Evolutionary conservation across 208 protist species (phyloP).

Genomic region (Trypanosoma congolense): DNA sequence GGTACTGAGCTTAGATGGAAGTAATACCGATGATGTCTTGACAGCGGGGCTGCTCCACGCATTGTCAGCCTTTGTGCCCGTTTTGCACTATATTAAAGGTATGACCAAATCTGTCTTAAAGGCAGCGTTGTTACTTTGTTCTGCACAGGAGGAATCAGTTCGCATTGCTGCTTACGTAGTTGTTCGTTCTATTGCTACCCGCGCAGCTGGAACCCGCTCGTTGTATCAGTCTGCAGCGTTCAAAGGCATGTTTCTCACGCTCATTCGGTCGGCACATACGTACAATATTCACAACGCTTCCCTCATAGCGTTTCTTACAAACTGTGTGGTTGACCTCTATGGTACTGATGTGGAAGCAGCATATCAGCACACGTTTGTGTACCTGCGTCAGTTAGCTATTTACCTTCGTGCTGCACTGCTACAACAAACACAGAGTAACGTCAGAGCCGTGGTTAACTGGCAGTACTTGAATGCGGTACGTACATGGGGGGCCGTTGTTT

Average conservation of each 20-base stretch:
- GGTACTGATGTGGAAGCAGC: conserved; percentile 88
- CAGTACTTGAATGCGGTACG: conserved; percentile 93
- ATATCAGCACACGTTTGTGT: conserved; percentile 96
- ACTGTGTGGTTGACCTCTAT: conserved; percentile 94
- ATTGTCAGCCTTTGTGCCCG: conserved; percentile 75
- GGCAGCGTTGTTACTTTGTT: conserved; percentile 62
- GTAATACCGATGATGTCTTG: conserved; percentile 53
- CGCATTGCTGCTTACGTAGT: conserved; percentile 83
- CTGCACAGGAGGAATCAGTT: conserved; percentile 69
- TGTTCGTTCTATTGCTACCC: conserved; percentile 82
- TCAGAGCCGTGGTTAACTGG: conserved; percentile 96
- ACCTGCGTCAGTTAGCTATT: conserved; percentile 96
- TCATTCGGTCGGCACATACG: conserved; percentile 79
- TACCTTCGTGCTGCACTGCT: conserved; percentile 93
- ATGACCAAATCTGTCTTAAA: conserved; percentile 76
- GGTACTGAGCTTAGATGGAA: conserved; percentile 53
- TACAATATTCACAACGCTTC: conserved; percentile 76
- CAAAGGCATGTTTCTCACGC: conserved; percentile 91
- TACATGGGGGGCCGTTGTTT: conserved; percentile 91
- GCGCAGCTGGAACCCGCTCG: conserved; percentile 78
- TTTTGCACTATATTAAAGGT: conserved; percentile 86
- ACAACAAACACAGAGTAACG: conserved; percentile 86
- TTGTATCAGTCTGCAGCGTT: conserved; percentile 90
- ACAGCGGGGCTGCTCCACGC: conserved; percentile 65
- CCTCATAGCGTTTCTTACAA: conserved; percentile 89